These are phyloP conservation scores for Nicotiana obtusifolia DNA, from an alignment of 257 asterid species.

Conservation along the genomic window DNA sequence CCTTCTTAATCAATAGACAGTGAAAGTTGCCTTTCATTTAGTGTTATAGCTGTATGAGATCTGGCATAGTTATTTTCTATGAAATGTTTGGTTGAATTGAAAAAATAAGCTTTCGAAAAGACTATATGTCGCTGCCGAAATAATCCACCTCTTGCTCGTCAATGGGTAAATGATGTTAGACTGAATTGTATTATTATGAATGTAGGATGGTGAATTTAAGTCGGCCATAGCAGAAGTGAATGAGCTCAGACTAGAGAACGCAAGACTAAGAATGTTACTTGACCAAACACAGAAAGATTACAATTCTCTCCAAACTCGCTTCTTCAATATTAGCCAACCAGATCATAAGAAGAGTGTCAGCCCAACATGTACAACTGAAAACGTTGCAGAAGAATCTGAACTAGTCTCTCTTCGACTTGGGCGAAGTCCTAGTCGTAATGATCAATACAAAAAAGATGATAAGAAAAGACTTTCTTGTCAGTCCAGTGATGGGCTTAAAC, in stretches of 20 bases:
- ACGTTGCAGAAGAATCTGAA: slow-evolving; percentile 35
- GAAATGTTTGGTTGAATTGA: background rate
- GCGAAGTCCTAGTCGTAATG: slow-evolving; percentile 24
- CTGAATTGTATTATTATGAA: background rate
- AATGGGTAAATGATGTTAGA: background rate
- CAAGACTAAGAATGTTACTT: slow-evolving; percentile 45
- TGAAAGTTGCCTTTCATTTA: background rate
- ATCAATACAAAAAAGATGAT: slow-evolving; percentile 21
- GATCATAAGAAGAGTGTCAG: slow-evolving; percentile 10
- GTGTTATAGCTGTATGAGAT: background rate
- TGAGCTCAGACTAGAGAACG: slow-evolving; percentile 61
- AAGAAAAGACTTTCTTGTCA: slow-evolving; percentile 4
- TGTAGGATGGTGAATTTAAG: slow-evolving; percentile 54
- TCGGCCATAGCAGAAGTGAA: slow-evolving; percentile 40
- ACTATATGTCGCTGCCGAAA: background rate
- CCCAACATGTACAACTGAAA: background rate
- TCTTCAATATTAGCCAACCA: slow-evolving; percentile 23
- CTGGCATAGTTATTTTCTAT: background rate
- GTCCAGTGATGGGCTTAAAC: slow-evolving; percentile 25
- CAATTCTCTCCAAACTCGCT: slow-evolving; percentile 45
- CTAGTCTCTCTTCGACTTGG: slow-evolving; percentile 76
- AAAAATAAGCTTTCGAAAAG: background rate
- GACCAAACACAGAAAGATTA: slow-evolving; percentile 55
- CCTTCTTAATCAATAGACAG: background rate
- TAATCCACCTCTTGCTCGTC: too few species aligned